Evolutionary conservation across 75 land plant species (phyloP).

Genomic region (Sequoiadendron giganteum): DNA sequence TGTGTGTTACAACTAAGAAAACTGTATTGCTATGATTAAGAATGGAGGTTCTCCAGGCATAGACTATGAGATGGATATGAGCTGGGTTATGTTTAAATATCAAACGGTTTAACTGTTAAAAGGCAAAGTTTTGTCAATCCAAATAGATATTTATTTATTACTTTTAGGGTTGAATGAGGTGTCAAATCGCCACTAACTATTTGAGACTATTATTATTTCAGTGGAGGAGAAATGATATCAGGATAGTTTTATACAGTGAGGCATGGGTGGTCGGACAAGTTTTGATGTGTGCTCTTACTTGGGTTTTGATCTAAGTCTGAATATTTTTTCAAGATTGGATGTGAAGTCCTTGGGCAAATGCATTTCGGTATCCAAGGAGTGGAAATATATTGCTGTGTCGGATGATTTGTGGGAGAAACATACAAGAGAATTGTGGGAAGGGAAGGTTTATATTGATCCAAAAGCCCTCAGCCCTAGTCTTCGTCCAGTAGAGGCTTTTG

Average conservation of each 20-base stretch:
- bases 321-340: background rate
- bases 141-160: too few species aligned
- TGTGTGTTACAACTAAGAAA: too few species aligned
- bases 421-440: background rate
- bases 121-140: too few species aligned
- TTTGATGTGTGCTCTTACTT: background rate
- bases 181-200: too few species aligned
- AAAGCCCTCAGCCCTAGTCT: background rate
- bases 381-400: background rate
- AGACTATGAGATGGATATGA: too few species aligned
- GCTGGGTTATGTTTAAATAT: too few species aligned
- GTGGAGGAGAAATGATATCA: background rate
- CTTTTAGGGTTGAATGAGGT: too few species aligned
- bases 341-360: background rate
- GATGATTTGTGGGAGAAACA: constrained; percentile 1
- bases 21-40: too few species aligned
- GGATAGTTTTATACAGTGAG: background rate
- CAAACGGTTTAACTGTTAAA: too few species aligned
- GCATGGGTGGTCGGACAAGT: background rate
- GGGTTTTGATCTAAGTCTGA: background rate
- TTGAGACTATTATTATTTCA: too few species aligned
- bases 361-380: background rate
- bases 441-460: background rate
- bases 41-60: too few species aligned
- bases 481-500: background rate